These are phyloP conservation scores for Mortierella sp. DNA, from an alignment of 371 early-diverging fungal species.

Conservation along the genomic window DNA sequence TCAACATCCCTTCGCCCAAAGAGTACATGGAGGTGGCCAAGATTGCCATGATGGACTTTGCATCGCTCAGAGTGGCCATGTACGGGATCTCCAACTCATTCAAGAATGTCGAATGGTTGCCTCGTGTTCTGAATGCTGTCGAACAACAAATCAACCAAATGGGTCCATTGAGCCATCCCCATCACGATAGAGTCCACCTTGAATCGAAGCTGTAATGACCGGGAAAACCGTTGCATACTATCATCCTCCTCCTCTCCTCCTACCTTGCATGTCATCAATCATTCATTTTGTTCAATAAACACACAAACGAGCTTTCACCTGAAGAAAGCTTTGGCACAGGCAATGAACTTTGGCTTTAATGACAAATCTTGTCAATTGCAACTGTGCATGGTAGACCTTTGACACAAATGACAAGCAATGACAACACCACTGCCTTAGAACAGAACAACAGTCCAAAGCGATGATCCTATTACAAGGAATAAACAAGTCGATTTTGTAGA, in stretches of 20 bases:
- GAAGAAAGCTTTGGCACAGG: too few relatives aligned
- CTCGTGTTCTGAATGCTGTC: constrained; percentile 27
- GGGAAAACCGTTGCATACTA: neutral
- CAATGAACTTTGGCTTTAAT: too few relatives aligned
- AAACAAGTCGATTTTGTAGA: too few relatives aligned
- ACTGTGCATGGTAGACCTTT: too few relatives aligned
- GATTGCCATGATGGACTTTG: constrained; percentile 50
- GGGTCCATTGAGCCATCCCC: constrained; percentile 13
- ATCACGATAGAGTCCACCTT: constrained; percentile 9
- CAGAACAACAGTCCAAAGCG: too few relatives aligned
- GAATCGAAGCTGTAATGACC: constrained; percentile 33
- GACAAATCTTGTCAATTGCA: too few relatives aligned
- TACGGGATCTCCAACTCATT: constrained; percentile 50
- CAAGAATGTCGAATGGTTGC: constrained; percentile 48
- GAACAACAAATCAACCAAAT: constrained; percentile 32
- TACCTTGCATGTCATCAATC: too few relatives aligned
- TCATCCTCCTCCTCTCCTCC: neutral
- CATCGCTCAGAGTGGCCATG: constrained; percentile 44
- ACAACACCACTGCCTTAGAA: too few relatives aligned
- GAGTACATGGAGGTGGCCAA: constrained; percentile 49
- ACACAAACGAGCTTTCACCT: too few relatives aligned
- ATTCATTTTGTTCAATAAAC: too few relatives aligned
- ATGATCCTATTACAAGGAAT: too few relatives aligned
- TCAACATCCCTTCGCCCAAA: constrained; percentile 23
- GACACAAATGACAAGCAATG: too few relatives aligned